These are phyloP conservation scores for Cladophialophora carrionii DNA, from an alignment of 2,329 filamentous ascomycete species.

Conservation along the genomic window DNA sequence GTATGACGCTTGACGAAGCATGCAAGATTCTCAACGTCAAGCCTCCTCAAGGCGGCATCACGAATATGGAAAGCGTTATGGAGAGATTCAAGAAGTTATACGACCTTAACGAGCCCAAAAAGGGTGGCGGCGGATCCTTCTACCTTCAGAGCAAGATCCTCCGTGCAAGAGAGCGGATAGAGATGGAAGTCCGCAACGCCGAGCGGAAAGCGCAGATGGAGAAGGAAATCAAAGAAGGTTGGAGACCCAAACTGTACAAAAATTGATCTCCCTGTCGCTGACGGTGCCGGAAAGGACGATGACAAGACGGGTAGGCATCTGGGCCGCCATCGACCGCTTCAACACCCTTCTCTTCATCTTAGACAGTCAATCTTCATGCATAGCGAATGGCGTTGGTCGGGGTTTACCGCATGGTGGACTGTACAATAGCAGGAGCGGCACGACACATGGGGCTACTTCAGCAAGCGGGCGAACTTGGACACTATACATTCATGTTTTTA, in stretches of 20 bases:
- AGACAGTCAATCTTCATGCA: constrained; percentile 24
- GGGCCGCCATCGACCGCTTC: constrained; percentile 4
- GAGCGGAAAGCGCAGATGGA: constrained; percentile 73
- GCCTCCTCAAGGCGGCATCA: constrained; percentile 75
- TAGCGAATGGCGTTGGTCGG: constrained; percentile 36
- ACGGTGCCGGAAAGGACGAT: constrained; percentile 37
- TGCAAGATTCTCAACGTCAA: constrained; percentile 97
- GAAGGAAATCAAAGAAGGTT: constrained; percentile 79
- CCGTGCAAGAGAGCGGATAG: constrained; percentile 86
- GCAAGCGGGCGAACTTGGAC: constrained; percentile 10
- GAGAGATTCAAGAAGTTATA: constrained; percentile 92
- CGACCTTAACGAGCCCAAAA: constrained; percentile 90
- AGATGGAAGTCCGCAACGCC: constrained; percentile 76
- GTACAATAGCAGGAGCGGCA: constrained; percentile 27
- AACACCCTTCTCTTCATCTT: constrained; percentile 14
- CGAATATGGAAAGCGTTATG: constrained; percentile 77
- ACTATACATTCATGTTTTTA: constrained; percentile 2
- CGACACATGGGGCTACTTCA: not conserved
- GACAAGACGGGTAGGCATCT: constrained; percentile 24
- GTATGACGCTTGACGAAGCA: constrained; percentile 92
- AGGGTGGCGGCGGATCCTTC: constrained; percentile 80
- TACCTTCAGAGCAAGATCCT: constrained; percentile 98
- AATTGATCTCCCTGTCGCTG: constrained; percentile 60
- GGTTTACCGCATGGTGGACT: constrained; percentile 12
- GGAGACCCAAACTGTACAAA: constrained; percentile 95